A percentile compares a stretch with the other conserved stretches of the same genome.
phyloP scores from a whole-genome alignment of 805 yeast genomes.

The Myxozyma neglecta region DNA sequence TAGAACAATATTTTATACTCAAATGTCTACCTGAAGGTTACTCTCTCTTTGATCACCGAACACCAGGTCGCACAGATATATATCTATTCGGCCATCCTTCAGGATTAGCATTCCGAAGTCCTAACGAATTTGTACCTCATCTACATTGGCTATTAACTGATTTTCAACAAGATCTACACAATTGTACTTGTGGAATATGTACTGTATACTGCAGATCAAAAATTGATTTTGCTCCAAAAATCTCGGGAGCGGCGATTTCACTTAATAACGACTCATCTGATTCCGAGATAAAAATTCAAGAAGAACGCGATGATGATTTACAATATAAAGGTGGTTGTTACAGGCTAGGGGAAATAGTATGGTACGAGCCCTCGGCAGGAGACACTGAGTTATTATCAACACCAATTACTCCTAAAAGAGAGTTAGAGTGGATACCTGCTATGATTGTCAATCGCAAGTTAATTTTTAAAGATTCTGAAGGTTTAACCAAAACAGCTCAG shows the following conservation, averaged over 20 bases:
- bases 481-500: background rate
- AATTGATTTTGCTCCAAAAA: background rate
- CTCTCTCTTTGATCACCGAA: slow-evolving; percentile 14
- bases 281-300: background rate
- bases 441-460: background rate
- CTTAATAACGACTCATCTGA: too few species aligned
- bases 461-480: background rate
- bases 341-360: slow-evolving; percentile 6
- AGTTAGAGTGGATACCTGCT: background rate
- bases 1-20: background rate
- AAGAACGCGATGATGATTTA: background rate
- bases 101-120: slow-evolving; percentile 21
- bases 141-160: slow-evolving; percentile 17
- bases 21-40: slow-evolving; percentile 8
- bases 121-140: slow-evolving; percentile 21
- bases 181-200: slow-evolving; percentile 1
- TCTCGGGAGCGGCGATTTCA: background rate
- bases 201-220: background rate
- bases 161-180: background rate
- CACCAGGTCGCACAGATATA: slow-evolving; percentile 5
- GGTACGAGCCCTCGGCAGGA: background rate
- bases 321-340: background rate
- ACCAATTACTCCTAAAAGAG: background rate
- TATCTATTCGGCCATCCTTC: slow-evolving; percentile 27
- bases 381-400: background rate